phyloP scores from a whole-genome alignment of 331 rosid species.

The Malus hybrid region DNA sequence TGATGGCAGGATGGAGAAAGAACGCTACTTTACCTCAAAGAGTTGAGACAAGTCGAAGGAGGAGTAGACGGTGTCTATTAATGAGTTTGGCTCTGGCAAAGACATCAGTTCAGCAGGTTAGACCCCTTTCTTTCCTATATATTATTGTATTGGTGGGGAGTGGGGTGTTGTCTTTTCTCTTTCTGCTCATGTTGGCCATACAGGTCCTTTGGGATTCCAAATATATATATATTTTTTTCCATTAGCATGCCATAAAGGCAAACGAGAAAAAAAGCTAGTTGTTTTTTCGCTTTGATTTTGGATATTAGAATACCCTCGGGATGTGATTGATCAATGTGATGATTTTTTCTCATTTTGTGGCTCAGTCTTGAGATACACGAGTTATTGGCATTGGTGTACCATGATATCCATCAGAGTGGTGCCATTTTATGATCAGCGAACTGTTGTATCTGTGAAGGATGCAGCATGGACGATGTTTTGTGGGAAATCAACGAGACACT shows the following conservation, averaged over 20 bases:
- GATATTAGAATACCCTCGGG: neutral
- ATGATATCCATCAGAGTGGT: conserved; percentile 97
- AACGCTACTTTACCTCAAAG: conserved; percentile 64
- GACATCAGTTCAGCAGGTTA: conserved; percentile 79
- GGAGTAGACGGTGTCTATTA: conserved; percentile 90
- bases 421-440: conserved; percentile 93
- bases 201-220: neutral
- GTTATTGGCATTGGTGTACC: conserved; percentile 89
- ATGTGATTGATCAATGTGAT: conserved; percentile 14
- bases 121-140: conserved; percentile 3
- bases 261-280: neutral
- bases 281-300: conserved; percentile 7
- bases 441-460: conserved; percentile 75
- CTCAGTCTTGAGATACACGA: conserved; percentile 92
- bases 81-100: conserved; percentile 97
- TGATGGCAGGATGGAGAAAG: conserved; percentile 87
- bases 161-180: neutral
- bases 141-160: neutral
- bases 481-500: conserved; percentile 93
- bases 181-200: conserved; percentile 2
- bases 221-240: neutral
- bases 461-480: conserved; percentile 68
- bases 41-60: conserved; percentile 91
- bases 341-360: conserved; percentile 15
- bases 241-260: neutral